Evolutionary conservation across 192 early-diverging fungal genomes (phyloP), one percentile per base, ranked within the genome.

Genomic region (Ramicandelaber brevisporus): DNA sequence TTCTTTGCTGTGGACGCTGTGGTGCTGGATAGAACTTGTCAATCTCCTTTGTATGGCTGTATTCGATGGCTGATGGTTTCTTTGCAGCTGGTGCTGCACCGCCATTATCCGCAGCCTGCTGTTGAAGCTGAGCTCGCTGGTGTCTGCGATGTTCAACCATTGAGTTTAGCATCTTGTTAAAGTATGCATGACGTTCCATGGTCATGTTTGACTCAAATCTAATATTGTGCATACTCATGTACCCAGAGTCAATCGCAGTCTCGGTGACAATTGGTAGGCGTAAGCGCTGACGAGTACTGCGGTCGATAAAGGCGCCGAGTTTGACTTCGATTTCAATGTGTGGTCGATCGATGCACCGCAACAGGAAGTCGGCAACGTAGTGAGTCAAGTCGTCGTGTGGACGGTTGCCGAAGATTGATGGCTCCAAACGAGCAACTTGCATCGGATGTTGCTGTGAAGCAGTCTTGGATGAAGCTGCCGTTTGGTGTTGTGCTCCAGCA

Each of bases 161-260:
- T n/a, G n/a, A n/a, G 44, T 93, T 93, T 20, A 93, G 52, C 20
- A 77, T 36, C 9, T 58, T 41, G 38, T 93, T 93, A 48, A 80
- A 88, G 34, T 65, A 46, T n/a, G 53, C 63, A 43, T 93, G 84
- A 39, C 86, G 81, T 19, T 61, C 69, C 43, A 69, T 30, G 2
- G 73, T 73, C 87, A 92, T 92, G 44, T 85, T 60, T 2, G 79
- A 80, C 31, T 72, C 59, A 38, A 92, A 92, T 6, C 68, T 57
- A 21, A 50, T 10, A 22, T 17, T 16, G 19, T 46, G 33, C n/a
- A 14, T 26, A 26, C 7, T 16, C 30, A 14, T 40, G 27, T 16
- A 23, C n/a, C 5, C 20, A 14, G 7, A 43, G 23, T 4, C 21
- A 36, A 20, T 45, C 61, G 59, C 71, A 30, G 67, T 63, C 56